Evolutionary conservation across 495 filamentous ascomycete species (phyloP).

Genomic region (Alectoria sarmentosa): DNA sequence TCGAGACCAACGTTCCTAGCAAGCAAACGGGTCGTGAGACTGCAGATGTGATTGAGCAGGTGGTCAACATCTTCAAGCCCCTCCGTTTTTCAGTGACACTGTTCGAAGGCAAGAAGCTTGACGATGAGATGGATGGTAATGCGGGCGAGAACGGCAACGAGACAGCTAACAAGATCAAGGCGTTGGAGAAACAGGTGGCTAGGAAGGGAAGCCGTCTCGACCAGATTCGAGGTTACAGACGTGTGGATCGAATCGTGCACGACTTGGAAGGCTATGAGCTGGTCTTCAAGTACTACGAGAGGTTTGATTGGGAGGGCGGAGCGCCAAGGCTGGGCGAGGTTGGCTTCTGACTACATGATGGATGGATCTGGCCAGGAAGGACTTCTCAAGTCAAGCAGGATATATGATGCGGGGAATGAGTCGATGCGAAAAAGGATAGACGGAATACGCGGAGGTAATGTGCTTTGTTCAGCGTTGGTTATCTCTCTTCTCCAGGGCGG

Average conservation of each 20-base stretch:
- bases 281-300: slow-evolving; percentile 94
- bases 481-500: not conserved
- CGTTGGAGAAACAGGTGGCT: slow-evolving; percentile 39
- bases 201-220: slow-evolving; percentile 67
- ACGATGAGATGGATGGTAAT: slow-evolving; percentile 36
- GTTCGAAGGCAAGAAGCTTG: slow-evolving; percentile 75
- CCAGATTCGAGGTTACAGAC: slow-evolving; percentile 74
- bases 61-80: slow-evolving; percentile 91
- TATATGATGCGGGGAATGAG: not conserved
- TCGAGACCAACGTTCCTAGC: slow-evolving; percentile 98
- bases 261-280: slow-evolving; percentile 97
- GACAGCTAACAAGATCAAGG: slow-evolving; percentile 27
- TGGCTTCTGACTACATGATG: slow-evolving; percentile 30
- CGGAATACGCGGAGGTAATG: not conserved
- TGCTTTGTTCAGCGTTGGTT: not conserved
- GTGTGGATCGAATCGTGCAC: slow-evolving; percentile 92
- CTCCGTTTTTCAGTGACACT: slow-evolving; percentile 95
- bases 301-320: slow-evolving; percentile 82
- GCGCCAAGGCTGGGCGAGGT: slow-evolving; percentile 65
- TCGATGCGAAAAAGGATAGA: not conserved
- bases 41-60: slow-evolving; percentile 83
- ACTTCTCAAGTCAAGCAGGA: not conserved
- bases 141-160: slow-evolving; percentile 23
- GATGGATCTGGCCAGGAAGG: not conserved
- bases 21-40: slow-evolving; percentile 82